These are phyloP conservation scores for Cryptosporidium meleagridis DNA, from an alignment of 169 alveolate genomes.

Conservation along the genomic window DNA sequence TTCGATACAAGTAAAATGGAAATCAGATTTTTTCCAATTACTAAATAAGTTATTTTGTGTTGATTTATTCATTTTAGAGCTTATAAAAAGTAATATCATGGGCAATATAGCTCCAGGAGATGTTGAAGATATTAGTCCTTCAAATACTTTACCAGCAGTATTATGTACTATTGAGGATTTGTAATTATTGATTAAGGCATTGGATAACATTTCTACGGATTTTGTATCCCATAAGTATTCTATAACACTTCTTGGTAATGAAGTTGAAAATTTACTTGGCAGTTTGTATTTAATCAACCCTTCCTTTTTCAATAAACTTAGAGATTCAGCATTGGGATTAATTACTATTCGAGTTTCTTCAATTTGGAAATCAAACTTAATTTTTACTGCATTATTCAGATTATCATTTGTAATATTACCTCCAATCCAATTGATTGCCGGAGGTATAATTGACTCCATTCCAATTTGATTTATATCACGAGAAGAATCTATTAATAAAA, in stretches of 20 bases:
- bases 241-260: conserved; percentile 54
- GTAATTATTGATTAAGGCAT: conserved; percentile 16
- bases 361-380: conserved; percentile 49
- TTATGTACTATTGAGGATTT: conserved; percentile 13
- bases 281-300: neutral
- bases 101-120: conserved; percentile 62
- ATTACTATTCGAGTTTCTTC: conserved; percentile 50
- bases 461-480: conserved; percentile 5
- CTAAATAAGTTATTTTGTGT: conserved; percentile 7
- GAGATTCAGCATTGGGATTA: conserved; percentile 21
- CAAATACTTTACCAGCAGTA: conserved; percentile 27
- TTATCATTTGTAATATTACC: conserved; percentile 6
- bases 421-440: conserved; percentile 61
- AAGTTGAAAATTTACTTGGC: conserved; percentile 20
- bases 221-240: conserved; percentile 66
- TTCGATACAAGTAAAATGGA: conserved; percentile 71
- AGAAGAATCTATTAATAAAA: conserved; percentile 27
- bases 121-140: conserved; percentile 55
- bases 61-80: conserved; percentile 51
- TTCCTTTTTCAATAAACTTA: neutral
- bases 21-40: conserved; percentile 55
- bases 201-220: conserved; percentile 47
- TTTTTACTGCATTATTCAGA: neutral
- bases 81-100: conserved; percentile 30
- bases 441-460: conserved; percentile 35